Evolutionary conservation across 2,329 filamentous ascomycete genomes (phyloP).

Genomic region (Aureobasidium musti): DNA sequence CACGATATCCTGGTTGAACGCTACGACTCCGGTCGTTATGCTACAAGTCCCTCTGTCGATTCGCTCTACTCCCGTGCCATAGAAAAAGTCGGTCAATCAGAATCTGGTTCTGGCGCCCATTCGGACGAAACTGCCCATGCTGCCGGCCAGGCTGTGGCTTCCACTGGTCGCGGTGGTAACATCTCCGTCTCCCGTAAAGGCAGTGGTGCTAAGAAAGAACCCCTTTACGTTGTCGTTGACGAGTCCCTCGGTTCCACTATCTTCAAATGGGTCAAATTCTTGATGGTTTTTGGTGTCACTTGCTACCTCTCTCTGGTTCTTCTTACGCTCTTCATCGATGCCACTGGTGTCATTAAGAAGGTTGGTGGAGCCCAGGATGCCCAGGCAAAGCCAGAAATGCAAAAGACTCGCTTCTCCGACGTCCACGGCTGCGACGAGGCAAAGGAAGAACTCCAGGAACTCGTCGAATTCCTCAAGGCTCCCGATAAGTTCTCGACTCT

Average conservation of each 20-base stretch:
- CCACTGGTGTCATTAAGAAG: slow-evolving; percentile 75
- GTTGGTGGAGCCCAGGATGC: slow-evolving; percentile 70
- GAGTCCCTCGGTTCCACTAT: slow-evolving; percentile 77
- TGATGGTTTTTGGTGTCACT: slow-evolving; percentile 74
- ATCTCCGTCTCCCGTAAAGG: slow-evolving; percentile 59
- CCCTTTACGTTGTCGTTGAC: slow-evolving; percentile 94
- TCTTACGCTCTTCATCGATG: slow-evolving; percentile 80
- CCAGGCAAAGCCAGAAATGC: slow-evolving; percentile 89
- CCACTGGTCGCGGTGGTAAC: slow-evolving; percentile 67
- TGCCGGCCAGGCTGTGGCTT: slow-evolving; percentile 78
- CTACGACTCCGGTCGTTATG: slow-evolving; percentile 83
- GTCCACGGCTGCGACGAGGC: slow-evolving; percentile 98
- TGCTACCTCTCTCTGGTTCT: slow-evolving; percentile 78
- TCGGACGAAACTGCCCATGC: slow-evolving; percentile 69
- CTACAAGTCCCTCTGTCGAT: slow-evolving; percentile 75
- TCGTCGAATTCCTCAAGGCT: slow-evolving; percentile 93
- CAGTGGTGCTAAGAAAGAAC: slow-evolving; percentile 74
- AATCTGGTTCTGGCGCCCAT: slow-evolving; percentile 49
- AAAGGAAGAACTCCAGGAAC: slow-evolving; percentile 95
- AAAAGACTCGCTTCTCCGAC: slow-evolving; percentile 86
- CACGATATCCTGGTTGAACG: slow-evolving; percentile 88
- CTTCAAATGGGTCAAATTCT: slow-evolving; percentile 90
- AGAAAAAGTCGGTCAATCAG: slow-evolving; percentile 57
- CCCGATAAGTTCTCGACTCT: slow-evolving; percentile 91
- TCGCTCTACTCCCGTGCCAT: slow-evolving; percentile 77